Percentiles rank a stretch among this genome's conserved stretches.
Evolutionary conservation across 441 rosid genomes (phyloP).

Genomic region (Adansonia grandidieri): DNA sequence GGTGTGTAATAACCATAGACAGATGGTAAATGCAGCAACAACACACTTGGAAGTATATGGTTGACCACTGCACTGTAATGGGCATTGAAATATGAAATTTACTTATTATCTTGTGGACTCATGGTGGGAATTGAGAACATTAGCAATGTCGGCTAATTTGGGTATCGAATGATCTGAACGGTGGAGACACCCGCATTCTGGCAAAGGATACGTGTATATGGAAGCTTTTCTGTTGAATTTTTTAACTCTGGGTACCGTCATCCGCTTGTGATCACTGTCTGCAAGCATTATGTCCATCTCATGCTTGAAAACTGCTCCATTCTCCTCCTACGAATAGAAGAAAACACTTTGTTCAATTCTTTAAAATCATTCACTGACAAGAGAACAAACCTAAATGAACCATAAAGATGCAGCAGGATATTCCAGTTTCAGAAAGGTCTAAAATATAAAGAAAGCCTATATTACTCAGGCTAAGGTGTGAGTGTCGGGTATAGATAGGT

Average conservation of each 20-base stretch:
- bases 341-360: not conserved
- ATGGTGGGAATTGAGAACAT: constrained; percentile 34
- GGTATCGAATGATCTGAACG: constrained; percentile 49
- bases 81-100: not conserved
- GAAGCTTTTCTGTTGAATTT: constrained; percentile 89
- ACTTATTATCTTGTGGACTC: constrained; percentile 33
- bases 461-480: too few species aligned
- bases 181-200: constrained; percentile 84
- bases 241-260: constrained; percentile 73
- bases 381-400: not conserved
- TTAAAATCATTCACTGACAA: not conserved
- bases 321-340: not conserved
- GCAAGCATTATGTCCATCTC: constrained; percentile 68
- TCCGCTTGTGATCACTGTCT: constrained; percentile 83
- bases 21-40: constrained; percentile 26
- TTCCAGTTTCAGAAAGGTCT: not conserved
- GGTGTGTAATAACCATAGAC: not conserved
- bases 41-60: not conserved
- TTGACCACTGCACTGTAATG: constrained; percentile 28
- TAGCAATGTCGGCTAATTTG: constrained; percentile 33
- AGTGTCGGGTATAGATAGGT: too few species aligned
- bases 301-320: constrained; percentile 46
- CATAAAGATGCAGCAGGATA: not conserved
- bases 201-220: constrained; percentile 82
- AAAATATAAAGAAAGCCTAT: not conserved